Evolutionary conservation across 495 filamentous ascomycete genomes (phyloP), one percentile per base, ranked within the genome.

Genomic region (Penicillium steckii): DNA sequence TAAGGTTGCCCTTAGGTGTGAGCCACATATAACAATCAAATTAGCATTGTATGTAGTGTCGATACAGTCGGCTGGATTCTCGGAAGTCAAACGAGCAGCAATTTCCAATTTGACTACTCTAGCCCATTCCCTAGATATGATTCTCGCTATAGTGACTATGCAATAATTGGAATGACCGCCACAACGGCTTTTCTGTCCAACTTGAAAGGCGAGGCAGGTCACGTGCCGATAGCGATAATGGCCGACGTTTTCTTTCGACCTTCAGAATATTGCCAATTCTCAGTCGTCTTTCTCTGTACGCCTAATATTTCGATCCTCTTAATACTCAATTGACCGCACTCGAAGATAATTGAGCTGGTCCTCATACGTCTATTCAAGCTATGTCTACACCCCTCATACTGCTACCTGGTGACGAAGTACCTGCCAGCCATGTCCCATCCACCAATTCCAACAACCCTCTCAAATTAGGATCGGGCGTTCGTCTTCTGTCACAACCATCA

Each of bases 401-500:
- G 37, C 80, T 98, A 29, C 94, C 94, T 0, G 91, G 95, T 48
- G 91, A 97, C 54, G 64, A 73, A 37, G 77, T 96, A 45, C 77
- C 88, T 8, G 66, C 73, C 8, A 67, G 70, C 40, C 47, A 71
- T 27, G 80, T 91, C 12, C 84, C 84, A 8, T 64, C 90, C 2
- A 75, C 76, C 27, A 84, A 84, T 55, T 78, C 81, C 56, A 76
- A n/a, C n/a, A n/a, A 81, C 48, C 78, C 90, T 23, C 77, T 98
- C 52, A 87, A 86, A 57, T 78, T 98, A 24, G 94, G 94, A 25
- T 89, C 91, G 9, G 94, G 94, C 27, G 79, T 97, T 29, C 72
- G 72, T 40, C 63, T 76, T n/a, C 63, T 77, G 44, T 72, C 68
- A 35, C 55, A 73, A 38, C 66, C 61, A 3, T 49, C 65, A 7